These are phyloP conservation scores for Xylariaceae sp. DNA, from an alignment of 2,329 filamentous ascomycete genomes.

Conservation along the genomic window DNA sequence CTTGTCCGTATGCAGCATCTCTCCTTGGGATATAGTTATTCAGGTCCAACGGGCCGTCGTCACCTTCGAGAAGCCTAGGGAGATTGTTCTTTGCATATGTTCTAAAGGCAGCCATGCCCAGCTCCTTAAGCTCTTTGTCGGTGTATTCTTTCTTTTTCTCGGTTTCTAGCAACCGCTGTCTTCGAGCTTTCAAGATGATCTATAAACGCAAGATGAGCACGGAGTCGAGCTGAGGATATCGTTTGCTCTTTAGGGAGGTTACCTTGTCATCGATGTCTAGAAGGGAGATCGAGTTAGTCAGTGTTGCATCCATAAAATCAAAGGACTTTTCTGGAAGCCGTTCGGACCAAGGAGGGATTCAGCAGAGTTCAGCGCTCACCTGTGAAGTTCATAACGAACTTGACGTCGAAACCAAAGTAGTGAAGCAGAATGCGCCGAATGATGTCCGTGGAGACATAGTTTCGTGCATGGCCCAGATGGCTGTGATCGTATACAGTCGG, in stretches of 20 bases:
- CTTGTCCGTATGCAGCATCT: slow-evolving; percentile 59
- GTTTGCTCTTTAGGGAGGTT: slow-evolving; percentile 60
- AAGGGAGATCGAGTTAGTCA: slow-evolving; percentile 7
- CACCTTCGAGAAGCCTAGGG: slow-evolving; percentile 54
- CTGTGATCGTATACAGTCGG: slow-evolving; percentile 81
- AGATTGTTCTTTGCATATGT: slow-evolving; percentile 62
- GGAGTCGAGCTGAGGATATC: slow-evolving; percentile 62
- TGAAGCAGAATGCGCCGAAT: slow-evolving; percentile 81
- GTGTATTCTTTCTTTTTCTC: slow-evolving; percentile 72
- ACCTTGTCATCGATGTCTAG: slow-evolving; percentile 77
- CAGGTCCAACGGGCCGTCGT: slow-evolving; percentile 51
- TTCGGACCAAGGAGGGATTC: not conserved
- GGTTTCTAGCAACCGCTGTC: slow-evolving; percentile 81
- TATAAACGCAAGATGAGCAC: slow-evolving; percentile 55
- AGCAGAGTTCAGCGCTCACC: slow-evolving; percentile 3
- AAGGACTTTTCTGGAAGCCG: no score
- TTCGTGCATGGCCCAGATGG: slow-evolving; percentile 81
- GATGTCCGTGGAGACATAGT: slow-evolving; percentile 91
- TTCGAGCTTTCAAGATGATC: slow-evolving; percentile 69
- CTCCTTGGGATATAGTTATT: slow-evolving; percentile 57
- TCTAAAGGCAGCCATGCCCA: slow-evolving; percentile 60
- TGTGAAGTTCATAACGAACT: slow-evolving; percentile 93
- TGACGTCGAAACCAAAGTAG: slow-evolving; percentile 82
- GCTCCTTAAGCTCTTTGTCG: slow-evolving; percentile 51
- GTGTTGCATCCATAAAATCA: not conserved